Evolutionary conservation across 2,329 filamentous ascomycete species (phyloP), one percentile per base, ranked within the genome.

Genomic region (Stenocarpella maydis): DNA sequence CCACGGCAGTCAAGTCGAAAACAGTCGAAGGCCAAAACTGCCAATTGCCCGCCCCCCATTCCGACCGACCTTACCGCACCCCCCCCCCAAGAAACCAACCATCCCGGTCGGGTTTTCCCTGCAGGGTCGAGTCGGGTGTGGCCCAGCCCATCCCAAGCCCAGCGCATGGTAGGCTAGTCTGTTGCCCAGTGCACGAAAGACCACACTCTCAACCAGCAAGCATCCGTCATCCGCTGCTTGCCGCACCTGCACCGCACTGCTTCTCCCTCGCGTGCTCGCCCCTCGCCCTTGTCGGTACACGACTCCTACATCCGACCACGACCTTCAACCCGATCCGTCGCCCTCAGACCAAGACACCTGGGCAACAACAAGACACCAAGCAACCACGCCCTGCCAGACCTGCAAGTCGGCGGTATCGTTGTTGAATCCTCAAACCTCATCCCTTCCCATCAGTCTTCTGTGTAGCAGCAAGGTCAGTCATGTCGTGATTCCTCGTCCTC

Each of bases 381-480:
- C 64, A 55, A 37, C n/a, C 52, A 45, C 34, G 26, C 7, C 34
- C 24, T 34, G n/a, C n/a, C 21, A 28, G 64, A 55, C 47, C 39
- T 47, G 43, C 63, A 66, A 37, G 28, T 47, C 43, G 50, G 49
- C n/a, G 39, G 37, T 26, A 47, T 54, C 45, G 37, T 31, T 55
- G 50, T 50, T n/a, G n/a, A 19, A 37, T 24, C 24, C 63, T 45
- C 31, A 66, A 17, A 19, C 15, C 34, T 34, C 31, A 34, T 34
- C 9, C 43, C 21, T 39, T 21, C 17, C 15, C 39, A 39, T 17
- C 41, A 49, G 28, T 61, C 28, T 47, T 47, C 39, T 45, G 58
- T 47, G 26, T 47, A 49, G 52, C 21, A 67, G 58, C 28, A 28
- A 67, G 64, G 64, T 67, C 41, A 67, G 64, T 58, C 26, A 45